Evolutionary conservation across 495 filamentous ascomycete genomes (phyloP).

Genomic region (Talaromyces adpressus): DNA sequence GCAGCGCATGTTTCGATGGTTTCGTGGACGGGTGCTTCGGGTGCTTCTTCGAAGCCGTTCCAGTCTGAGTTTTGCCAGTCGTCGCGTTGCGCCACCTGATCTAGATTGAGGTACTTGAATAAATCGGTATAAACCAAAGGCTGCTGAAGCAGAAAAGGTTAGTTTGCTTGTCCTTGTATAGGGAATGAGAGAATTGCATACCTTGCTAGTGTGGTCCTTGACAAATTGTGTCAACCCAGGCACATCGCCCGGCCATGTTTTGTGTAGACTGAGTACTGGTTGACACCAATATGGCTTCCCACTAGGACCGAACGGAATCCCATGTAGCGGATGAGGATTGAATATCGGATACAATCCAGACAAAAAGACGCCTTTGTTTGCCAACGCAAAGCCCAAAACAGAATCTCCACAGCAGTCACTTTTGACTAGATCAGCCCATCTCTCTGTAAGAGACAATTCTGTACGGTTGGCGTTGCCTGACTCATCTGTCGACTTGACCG

Average conservation of each 20-base stretch:
- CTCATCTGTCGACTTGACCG: not conserved
- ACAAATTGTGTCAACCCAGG: constrained; percentile 19
- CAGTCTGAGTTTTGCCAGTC: constrained; percentile 33
- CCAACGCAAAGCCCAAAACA: constrained; percentile 42
- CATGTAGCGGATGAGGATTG: constrained; percentile 33
- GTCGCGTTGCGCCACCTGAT: constrained; percentile 10
- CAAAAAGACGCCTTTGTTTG: constrained; percentile 34
- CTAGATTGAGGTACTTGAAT: constrained; percentile 18
- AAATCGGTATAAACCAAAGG: constrained; percentile 27
- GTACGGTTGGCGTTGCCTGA: not conserved
- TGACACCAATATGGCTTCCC: constrained; percentile 41
- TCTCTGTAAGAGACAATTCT: constrained; percentile 18
- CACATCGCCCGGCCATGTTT: constrained; percentile 25
- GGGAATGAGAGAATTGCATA: constrained; percentile 9
- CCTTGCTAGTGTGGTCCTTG: constrained; percentile 15
- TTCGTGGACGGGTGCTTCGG: constrained; percentile 17
- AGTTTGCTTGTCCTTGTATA: constrained; percentile 8
- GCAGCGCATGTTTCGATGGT: constrained; percentile 19
- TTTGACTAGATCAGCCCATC: constrained; percentile 27
- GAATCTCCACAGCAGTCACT: constrained; percentile 47
- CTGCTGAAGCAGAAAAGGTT: not conserved
- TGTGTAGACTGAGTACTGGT: constrained; percentile 47
- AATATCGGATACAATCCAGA: constrained; percentile 49
- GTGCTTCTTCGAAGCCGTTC: constrained; percentile 19
- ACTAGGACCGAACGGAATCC: constrained; percentile 21